phyloP scores from a whole-genome alignment of 2,329 filamentous ascomycete genomes.

The Xylaria sp. region DNA sequence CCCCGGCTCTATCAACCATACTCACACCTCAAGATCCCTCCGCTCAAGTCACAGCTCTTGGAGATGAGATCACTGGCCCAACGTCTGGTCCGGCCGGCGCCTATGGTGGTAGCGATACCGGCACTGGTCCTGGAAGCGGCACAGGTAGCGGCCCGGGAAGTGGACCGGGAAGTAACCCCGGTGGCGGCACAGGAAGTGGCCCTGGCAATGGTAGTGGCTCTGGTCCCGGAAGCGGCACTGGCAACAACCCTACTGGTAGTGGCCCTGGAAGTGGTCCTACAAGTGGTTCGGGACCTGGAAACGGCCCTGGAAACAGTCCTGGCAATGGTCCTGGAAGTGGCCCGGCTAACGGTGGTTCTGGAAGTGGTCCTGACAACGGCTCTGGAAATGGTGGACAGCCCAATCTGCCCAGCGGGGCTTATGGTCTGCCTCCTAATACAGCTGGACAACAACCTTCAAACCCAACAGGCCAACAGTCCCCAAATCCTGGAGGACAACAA shows the following conservation, averaged over 20 bases:
- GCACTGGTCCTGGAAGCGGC: constrained; percentile 17
- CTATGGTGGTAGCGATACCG: constrained; percentile 31
- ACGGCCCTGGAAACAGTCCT: constrained; percentile 3
- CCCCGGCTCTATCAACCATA: constrained; percentile 27
- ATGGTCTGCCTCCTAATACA: constrained; percentile 35
- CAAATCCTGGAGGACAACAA: constrained; percentile 22
- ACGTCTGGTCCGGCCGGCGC: constrained; percentile 27
- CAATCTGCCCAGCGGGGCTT: constrained; percentile 34
- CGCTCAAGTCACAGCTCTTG: constrained; percentile 16
- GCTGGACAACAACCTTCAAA: constrained; percentile 29
- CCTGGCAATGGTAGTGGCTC: constrained; percentile 14
- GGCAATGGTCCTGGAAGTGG: constrained; percentile 6
- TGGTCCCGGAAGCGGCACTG: constrained; percentile 15
- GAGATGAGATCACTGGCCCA: constrained; percentile 7
- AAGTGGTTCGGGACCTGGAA: not conserved
- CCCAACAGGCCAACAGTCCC: constrained; percentile 20
- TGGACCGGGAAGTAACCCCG: constrained; percentile 13
- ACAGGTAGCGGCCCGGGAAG: constrained; percentile 12
- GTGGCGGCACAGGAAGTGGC: constrained; percentile 8
- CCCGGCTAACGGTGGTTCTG: constrained; percentile 6
- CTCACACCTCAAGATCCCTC: constrained; percentile 22
- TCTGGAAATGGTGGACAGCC: constrained; percentile 20
- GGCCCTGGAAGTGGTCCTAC: constrained; percentile 19
- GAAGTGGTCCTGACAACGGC: constrained; percentile 17
- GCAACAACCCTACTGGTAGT: constrained; percentile 3